Evolutionary conservation across 192 early-diverging fungal genomes (phyloP).

Genomic region (Jimgerdemannia lactiflua): DNA sequence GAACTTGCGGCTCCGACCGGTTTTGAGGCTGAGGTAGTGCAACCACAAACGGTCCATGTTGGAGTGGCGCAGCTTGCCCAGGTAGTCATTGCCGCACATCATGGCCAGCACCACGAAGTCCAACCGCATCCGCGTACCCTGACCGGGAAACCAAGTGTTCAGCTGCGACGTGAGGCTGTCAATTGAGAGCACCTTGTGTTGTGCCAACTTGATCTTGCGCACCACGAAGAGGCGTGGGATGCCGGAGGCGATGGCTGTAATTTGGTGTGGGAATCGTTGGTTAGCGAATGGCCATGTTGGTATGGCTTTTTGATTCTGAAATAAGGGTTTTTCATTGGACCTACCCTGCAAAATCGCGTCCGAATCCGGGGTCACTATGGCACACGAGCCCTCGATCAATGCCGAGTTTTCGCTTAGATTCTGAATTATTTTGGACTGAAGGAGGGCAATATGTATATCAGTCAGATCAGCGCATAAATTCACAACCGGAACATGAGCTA

Average conservation of each 20-base stretch:
- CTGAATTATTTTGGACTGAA: slow-evolving; percentile 35
- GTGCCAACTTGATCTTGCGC: slow-evolving; percentile 16
- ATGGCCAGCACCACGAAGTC: slow-evolving; percentile 32
- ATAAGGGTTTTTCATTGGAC: no score
- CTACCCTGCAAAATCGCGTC: slow-evolving; percentile 24
- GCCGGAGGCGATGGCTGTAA: slow-evolving; percentile 26
- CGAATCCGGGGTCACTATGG: slow-evolving; percentile 32
- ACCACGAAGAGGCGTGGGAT: slow-evolving; percentile 31
- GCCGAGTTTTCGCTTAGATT: slow-evolving; percentile 26
- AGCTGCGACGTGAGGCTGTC: slow-evolving; percentile 23
- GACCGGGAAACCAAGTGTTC: slow-evolving; percentile 24
- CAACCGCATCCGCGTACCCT: slow-evolving; percentile 18
- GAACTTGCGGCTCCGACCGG: no score
- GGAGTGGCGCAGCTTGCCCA: slow-evolving; percentile 10
- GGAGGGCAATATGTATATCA: no score
- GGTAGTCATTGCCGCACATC: slow-evolving; percentile 34
- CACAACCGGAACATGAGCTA: no score
- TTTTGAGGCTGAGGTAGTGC: slow-evolving; percentile 9
- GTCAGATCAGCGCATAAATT: no score
- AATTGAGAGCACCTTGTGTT: slow-evolving; percentile 13
- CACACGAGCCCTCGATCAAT: slow-evolving; percentile 30
- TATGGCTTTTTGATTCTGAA: no score
- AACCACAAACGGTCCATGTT: slow-evolving; percentile 25
- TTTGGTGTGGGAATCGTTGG: no score
- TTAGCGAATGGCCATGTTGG: no score